Conservation (phyloP, 208 protist genomes). For the Phytomonas sp. region DNA sequence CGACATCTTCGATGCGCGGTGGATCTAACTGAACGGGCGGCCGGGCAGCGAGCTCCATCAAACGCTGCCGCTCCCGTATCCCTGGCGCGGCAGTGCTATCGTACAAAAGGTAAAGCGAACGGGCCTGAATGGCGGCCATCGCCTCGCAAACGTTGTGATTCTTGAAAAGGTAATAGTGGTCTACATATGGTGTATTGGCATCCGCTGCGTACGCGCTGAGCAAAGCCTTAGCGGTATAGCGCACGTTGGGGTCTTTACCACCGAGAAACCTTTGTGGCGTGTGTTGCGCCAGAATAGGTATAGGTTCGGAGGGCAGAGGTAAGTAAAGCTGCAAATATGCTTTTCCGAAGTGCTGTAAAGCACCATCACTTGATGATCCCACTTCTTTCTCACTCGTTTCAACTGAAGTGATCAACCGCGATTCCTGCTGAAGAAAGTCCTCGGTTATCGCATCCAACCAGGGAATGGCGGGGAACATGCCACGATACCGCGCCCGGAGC, state of each 20-base stretch:
- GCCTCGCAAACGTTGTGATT: constrained; percentile 69
- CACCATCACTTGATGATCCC: background rate
- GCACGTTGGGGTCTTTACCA: background rate
- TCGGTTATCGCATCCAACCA: constrained; percentile 74
- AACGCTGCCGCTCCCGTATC: constrained; percentile 49
- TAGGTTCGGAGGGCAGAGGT: background rate
- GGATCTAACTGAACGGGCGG: constrained; percentile 56
- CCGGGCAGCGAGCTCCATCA: constrained; percentile 35
- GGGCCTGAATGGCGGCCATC: constrained; percentile 41
- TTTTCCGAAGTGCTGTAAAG: background rate
- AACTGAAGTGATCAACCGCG: background rate
- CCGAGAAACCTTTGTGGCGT: background rate
- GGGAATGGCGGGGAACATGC: constrained; percentile 39
- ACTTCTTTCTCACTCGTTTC: background rate
- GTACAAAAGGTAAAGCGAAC: constrained; percentile 42
- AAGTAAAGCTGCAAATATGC: background rate
- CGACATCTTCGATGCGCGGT: constrained; percentile 71
- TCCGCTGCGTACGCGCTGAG: background rate
- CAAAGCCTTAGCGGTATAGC: background rate
- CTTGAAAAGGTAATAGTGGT: constrained; percentile 31
- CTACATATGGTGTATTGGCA: constrained; percentile 21
- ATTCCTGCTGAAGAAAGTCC: constrained; percentile 3
- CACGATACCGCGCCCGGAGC: constrained; percentile 16
- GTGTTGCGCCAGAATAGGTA: background rate
- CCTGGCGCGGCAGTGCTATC: constrained; percentile 49